Evolutionary conservation across 1,139 yeast genomes (phyloP).

Genomic region (Hemisphaericaspora xylanilytica): DNA sequence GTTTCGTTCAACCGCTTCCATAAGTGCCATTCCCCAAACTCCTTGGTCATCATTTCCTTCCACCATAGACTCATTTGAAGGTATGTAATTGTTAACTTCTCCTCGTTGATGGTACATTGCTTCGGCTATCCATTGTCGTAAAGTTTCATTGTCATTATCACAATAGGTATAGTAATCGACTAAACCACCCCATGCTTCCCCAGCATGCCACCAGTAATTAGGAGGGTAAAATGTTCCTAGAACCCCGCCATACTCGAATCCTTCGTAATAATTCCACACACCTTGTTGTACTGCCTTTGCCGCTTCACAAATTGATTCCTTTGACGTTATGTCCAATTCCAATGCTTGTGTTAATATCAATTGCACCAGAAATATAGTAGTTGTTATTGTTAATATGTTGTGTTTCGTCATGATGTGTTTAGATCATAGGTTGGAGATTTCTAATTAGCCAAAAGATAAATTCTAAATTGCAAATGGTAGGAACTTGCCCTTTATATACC

Average conservation of each 20-base stretch:
- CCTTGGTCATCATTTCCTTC: constrained; percentile 77
- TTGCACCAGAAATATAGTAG: no score
- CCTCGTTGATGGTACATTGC: constrained; percentile 56
- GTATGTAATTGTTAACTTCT: constrained; percentile 49
- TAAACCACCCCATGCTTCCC: constrained; percentile 65
- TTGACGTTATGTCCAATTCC: constrained; percentile 22
- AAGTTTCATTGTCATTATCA: constrained; percentile 40
- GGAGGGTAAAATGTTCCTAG: constrained; percentile 59
- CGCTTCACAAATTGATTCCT: constrained; percentile 50
- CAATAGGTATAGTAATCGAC: constrained; percentile 53
- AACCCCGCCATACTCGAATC: constrained; percentile 52
- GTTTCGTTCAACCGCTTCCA: constrained; percentile 62
- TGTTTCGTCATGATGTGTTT: no score
- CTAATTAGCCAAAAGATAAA: no score
- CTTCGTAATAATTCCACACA: constrained; percentile 58
- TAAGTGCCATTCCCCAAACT: constrained; percentile 61
- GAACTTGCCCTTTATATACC: no score
- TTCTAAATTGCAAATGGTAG: no score
- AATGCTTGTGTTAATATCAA: no score
- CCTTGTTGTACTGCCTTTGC: constrained; percentile 49
- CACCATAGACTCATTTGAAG: constrained; percentile 56
- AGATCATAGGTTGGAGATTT: no score
- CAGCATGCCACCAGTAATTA: constrained; percentile 75
- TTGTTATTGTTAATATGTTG: no score
- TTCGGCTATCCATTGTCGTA: constrained; percentile 35